Percentiles rank a stretch among this genome's conserved stretches.
Conservation (phyloP, 495 filamentous ascomycete species). For the Lophium mytilinum region DNA sequence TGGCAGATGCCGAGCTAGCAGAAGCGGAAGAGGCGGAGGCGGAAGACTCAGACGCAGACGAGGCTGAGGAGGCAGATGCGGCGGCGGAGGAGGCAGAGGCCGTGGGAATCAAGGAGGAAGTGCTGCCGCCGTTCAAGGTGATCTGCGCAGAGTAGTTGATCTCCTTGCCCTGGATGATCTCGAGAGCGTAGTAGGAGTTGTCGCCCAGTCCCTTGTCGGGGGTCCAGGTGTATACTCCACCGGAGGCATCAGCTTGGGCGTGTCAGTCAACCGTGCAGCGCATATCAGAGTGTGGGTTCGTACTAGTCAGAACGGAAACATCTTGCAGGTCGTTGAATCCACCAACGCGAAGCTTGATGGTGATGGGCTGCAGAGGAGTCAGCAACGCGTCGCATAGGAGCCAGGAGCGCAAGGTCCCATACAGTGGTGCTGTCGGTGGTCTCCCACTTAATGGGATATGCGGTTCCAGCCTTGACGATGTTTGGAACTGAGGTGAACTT, state of each 20-base stretch:
- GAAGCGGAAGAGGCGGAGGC: background rate
- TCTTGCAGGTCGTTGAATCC: slow-evolving; percentile 20
- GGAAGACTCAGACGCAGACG: slow-evolving; percentile 1
- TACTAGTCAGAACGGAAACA: slow-evolving; percentile 23
- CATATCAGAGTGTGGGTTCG: background rate
- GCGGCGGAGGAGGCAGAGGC: slow-evolving; percentile 11
- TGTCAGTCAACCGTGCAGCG: background rate
- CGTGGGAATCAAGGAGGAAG: background rate
- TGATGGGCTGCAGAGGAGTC: slow-evolving; percentile 18
- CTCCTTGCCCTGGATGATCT: slow-evolving; percentile 29
- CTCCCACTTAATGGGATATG: slow-evolving; percentile 13
- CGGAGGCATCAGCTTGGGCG: slow-evolving; percentile 7
- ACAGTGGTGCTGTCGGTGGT: slow-evolving; percentile 21
- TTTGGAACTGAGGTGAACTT: slow-evolving; percentile 23
- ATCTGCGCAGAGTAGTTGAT: slow-evolving; percentile 34
- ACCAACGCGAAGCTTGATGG: slow-evolving; percentile 31
- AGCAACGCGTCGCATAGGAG: slow-evolving; percentile 30
- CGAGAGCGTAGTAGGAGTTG: slow-evolving; percentile 29
- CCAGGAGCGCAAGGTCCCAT: slow-evolving; percentile 17
- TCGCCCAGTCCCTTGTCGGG: slow-evolving; percentile 19
- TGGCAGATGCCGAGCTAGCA: slow-evolving; percentile 3
- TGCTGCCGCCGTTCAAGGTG: slow-evolving; percentile 23
- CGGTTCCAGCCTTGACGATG: slow-evolving; percentile 5
- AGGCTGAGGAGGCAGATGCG: slow-evolving; percentile 3
- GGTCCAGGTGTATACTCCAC: slow-evolving; percentile 26